Evolutionary conservation across 1,139 yeast genomes (phyloP).

Genomic region (Oligophagozyma castellii): DNA sequence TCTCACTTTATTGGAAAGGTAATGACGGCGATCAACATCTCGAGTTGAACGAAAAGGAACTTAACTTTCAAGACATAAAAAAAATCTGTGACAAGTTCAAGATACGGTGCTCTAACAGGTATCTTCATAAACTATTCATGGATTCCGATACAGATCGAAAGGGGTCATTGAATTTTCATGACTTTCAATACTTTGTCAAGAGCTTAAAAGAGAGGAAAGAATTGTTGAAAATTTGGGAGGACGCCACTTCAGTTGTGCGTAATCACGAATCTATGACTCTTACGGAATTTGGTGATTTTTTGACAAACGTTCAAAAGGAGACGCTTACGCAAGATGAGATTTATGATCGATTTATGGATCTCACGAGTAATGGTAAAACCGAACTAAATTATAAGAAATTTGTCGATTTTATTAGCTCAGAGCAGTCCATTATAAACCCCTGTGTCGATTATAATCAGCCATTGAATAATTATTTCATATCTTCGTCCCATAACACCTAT

Average conservation of each 20-base stretch:
- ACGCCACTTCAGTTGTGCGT: slow-evolving; percentile 9
- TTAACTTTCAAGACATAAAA: slow-evolving; percentile 57
- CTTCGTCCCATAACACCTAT: slow-evolving; percentile 93
- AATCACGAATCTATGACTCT: no score
- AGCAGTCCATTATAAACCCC: not conserved
- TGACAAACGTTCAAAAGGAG: slow-evolving; percentile 41
- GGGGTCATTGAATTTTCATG: slow-evolving; percentile 45
- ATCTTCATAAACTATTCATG: slow-evolving; percentile 32
- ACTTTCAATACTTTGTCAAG: slow-evolving; percentile 61
- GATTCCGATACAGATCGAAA: slow-evolving; percentile 34
- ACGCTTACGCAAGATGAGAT: slow-evolving; percentile 5
- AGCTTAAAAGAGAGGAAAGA: slow-evolving; percentile 38
- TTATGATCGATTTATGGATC: slow-evolving; percentile 10
- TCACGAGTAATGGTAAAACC: slow-evolving; percentile 21
- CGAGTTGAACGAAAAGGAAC: slow-evolving; percentile 24
- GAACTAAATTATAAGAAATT: slow-evolving; percentile 34
- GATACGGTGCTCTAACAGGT: slow-evolving; percentile 40
- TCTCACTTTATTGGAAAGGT: slow-evolving; percentile 42
- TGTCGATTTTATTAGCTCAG: slow-evolving; percentile 8
- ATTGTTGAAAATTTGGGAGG: slow-evolving; percentile 29
- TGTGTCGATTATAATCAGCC: slow-evolving; percentile 49
- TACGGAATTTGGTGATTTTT: slow-evolving; percentile 25
- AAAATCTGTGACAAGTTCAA: slow-evolving; percentile 54
- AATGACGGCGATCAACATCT: slow-evolving; percentile 26
- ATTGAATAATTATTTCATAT: slow-evolving; percentile 70